These are phyloP conservation scores for Talaromyces sp. DNA, from an alignment of 2,329 filamentous ascomycete genomes.

Conservation along the genomic window DNA sequence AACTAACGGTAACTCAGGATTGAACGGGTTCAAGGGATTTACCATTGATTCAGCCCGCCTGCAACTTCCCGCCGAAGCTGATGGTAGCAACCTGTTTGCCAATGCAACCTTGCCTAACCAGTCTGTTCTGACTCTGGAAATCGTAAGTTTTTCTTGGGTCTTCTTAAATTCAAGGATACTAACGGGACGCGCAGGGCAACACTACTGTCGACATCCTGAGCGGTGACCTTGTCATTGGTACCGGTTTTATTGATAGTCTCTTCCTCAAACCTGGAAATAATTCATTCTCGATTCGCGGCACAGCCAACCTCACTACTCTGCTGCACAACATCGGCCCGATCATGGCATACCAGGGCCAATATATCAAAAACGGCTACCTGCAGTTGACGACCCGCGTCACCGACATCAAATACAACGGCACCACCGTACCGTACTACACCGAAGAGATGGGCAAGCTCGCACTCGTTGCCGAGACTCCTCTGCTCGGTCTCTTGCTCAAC, in stretches of 20 bases:
- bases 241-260: slow-evolving; percentile 46
- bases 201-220: slow-evolving; percentile 50
- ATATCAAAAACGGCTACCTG: slow-evolving; percentile 25
- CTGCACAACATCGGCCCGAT: slow-evolving; percentile 22
- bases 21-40: slow-evolving; percentile 50
- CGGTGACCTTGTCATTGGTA: slow-evolving; percentile 46
- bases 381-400: slow-evolving; percentile 23
- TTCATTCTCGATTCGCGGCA: slow-evolving; percentile 44
- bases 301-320: slow-evolving; percentile 42
- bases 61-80: slow-evolving; percentile 34
- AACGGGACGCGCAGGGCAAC: slow-evolving; percentile 37
- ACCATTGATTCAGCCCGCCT: slow-evolving; percentile 45
- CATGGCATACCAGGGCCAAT: slow-evolving; percentile 20
- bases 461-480: slow-evolving; percentile 24
- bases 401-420: slow-evolving; percentile 26
- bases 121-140: slow-evolving; percentile 50
- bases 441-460: slow-evolving; percentile 27
- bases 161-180: not conserved
- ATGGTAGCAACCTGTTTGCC: slow-evolving; percentile 52
- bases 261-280: slow-evolving; percentile 53
- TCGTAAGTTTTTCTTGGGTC: slow-evolving; percentile 26
- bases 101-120: slow-evolving; percentile 55
- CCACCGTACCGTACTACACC: slow-evolving; percentile 31
- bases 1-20: slow-evolving; percentile 34
- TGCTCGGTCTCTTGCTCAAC: slow-evolving; percentile 25